These are phyloP conservation scores for Theileria equi DNA, from an alignment of 169 alveolate species.

Conservation along the genomic window DNA sequence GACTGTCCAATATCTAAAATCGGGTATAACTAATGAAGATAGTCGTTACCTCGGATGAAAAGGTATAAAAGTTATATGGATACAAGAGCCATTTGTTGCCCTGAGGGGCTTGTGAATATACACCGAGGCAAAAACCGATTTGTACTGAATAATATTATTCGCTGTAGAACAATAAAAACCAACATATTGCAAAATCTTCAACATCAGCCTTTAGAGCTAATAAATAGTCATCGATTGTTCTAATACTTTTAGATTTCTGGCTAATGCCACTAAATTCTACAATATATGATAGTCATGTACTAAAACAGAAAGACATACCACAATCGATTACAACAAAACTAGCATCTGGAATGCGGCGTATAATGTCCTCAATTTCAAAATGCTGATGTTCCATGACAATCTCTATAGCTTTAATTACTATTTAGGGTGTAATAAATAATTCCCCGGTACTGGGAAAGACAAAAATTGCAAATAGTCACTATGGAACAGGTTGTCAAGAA, in stretches of 20 bases:
- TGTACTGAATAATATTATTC: slow-evolving; percentile 47
- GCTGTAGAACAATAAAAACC: slow-evolving; percentile 1
- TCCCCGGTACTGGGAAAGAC: too few relatives aligned
- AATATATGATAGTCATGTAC: neutral
- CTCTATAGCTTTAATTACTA: neutral
- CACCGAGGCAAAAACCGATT: slow-evolving; percentile 65
- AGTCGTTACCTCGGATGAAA: slow-evolving; percentile 25
- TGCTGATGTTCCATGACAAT: slow-evolving; percentile 1
- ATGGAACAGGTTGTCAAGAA: too few relatives aligned
- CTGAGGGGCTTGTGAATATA: neutral
- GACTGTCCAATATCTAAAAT: slow-evolving; percentile 18
- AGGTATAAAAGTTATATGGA: slow-evolving; percentile 66
- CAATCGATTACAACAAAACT: slow-evolving; percentile 50
- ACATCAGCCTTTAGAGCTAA: slow-evolving; percentile 14
- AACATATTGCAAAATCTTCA: slow-evolving; percentile 26
- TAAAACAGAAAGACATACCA: slow-evolving; percentile 3
- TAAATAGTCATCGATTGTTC: slow-evolving; percentile 19
- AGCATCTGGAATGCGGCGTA: slow-evolving; percentile 13
- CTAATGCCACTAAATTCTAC: slow-evolving; percentile 53
- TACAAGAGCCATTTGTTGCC: slow-evolving; percentile 50
- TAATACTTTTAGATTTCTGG: slow-evolving; percentile 2
- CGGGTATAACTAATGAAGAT: neutral
- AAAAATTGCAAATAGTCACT: too few relatives aligned
- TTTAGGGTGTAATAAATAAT: neutral
- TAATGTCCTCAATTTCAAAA: slow-evolving; percentile 10